phyloP scores from a whole-genome alignment of 1,284 basidiomycete genomes.

The Cerioporus squamosus region DNA sequence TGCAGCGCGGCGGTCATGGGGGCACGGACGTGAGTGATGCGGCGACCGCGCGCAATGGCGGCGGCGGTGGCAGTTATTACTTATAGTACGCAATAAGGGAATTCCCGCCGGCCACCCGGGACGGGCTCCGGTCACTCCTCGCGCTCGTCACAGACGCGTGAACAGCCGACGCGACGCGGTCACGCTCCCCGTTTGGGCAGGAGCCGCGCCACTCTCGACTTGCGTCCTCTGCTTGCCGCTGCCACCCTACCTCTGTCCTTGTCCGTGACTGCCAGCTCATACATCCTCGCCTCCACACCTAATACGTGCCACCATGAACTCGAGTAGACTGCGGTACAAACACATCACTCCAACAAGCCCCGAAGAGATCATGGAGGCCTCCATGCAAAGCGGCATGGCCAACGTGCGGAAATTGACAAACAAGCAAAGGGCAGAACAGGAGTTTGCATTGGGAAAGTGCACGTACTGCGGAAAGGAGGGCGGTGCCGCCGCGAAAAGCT shows the following conservation, averaged over 20 bases:
- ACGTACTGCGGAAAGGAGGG: conserved; percentile 10
- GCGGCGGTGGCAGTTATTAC: not conserved
- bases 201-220: not conserved
- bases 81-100: not conserved
- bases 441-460: conserved; percentile 1
- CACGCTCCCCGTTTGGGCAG: not conserved
- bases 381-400: not conserved
- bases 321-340: conserved; percentile 4
- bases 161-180: not conserved
- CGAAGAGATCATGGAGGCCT: too few relatives aligned
- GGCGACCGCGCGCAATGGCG: not conserved
- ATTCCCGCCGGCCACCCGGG: not conserved
- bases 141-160: conserved; percentile 13
- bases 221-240: too few relatives aligned
- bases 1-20: conserved; percentile 12
- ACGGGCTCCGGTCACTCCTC: conserved; percentile 11
- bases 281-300: not conserved
- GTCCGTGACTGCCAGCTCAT: too few relatives aligned
- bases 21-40: not conserved
- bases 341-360: not conserved
- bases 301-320: conserved; percentile 1
- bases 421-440: conserved; percentile 1
- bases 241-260: too few relatives aligned
- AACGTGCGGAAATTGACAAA: conserved; percentile 6
- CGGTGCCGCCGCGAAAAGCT: conserved; percentile 7